Percentiles rank a stretch among this genome's conserved stretches.
These are phyloP conservation scores for Blastomyces silverae DNA, from an alignment of 2,329 filamentous ascomycete species.

Conservation along the genomic window DNA sequence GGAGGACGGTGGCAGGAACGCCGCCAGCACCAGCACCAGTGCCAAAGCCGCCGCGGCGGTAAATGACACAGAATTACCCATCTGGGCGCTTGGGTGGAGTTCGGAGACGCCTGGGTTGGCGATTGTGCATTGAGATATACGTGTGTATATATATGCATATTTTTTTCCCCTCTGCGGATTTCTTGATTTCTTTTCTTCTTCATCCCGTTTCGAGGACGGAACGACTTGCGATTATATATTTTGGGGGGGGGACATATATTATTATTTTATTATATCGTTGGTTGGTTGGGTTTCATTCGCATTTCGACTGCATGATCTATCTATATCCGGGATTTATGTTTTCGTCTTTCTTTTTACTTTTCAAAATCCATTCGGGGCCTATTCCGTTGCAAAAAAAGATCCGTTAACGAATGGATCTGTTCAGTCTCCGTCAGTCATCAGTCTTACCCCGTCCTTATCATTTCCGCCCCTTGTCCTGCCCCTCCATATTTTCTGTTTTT, in stretches of 20 bases:
- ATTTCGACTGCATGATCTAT: not conserved
- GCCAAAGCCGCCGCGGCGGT: slow-evolving; percentile 34
- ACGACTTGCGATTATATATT: not conserved
- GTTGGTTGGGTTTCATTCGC: not conserved
- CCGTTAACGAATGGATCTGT: too few relatives aligned
- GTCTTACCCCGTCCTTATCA: too few relatives aligned
- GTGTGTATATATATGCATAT: not conserved
- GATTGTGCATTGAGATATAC: slow-evolving; percentile 31
- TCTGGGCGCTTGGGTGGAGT: slow-evolving; percentile 39
- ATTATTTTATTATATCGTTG: not conserved
- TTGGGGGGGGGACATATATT: not conserved
- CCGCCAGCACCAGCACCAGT: not conserved
- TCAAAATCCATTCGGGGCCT: not conserved
- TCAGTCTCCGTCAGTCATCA: too few relatives aligned
- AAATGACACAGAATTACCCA: slow-evolving; percentile 45
- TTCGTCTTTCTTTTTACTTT: not conserved
- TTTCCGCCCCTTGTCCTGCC: not conserved
- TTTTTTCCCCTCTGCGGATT: not conserved
- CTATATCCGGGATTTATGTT: not conserved
- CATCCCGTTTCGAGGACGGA: not conserved
- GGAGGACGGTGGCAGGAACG: slow-evolving; percentile 34
- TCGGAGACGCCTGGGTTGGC: slow-evolving; percentile 37
- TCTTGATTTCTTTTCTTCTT: not conserved
- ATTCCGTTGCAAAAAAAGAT: not conserved
- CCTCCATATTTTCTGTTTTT: not conserved